Base-by-base conservation (phyloP, 371 early-diverging fungal species). In the Mucor mucedo region DNA sequence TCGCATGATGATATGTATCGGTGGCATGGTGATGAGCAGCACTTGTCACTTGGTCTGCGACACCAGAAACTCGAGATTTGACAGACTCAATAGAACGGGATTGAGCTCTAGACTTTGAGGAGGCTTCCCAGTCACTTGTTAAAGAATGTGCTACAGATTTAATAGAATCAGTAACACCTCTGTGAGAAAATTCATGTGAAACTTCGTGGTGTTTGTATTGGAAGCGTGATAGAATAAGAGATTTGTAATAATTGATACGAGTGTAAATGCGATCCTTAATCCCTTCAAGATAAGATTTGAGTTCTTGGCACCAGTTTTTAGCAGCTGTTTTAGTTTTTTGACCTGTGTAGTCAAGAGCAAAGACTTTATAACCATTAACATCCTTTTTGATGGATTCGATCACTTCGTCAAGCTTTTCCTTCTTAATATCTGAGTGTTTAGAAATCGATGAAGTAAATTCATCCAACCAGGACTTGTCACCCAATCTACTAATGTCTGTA, bases 391-490 rank as follows among this genome's bases (percentile, higher is more conserved):
- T 63, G 6, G 72, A 61, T 28, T 64, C 57, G 30, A 71, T 49
- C 3, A 71, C 42, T 11, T 49, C 42, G 10, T 64, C 55, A 2
- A 71, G 28, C 32, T 55, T 47, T 0, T 71, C 68, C 49, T 71
- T 71, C 40, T 42, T 57, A 27, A 71, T 27, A 56, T 68, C 38
- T 2, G 65, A 47, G n/a, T 64, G 49, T 32, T 41, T 29, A n/a
- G 60, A 45, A 33, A 71, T 48, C 7, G 58, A 33, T 21, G 13
- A 13, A 11, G 58, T 33, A 9, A 71, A 10, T 9, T 64, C 40
- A 7, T 68, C 62, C 13, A 58, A 21, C 72, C 72, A 71, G 27
- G 38, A 48, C 11, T 58, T 49, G 54, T 71, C 59, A 32, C 65
- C 72, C 27, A 71, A 33, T 30, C 39, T 52, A 16, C 54, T 42